Evolutionary conservation across 208 protist genomes (phyloP).

Genomic region (Herpetomonas tarakana): DNA sequence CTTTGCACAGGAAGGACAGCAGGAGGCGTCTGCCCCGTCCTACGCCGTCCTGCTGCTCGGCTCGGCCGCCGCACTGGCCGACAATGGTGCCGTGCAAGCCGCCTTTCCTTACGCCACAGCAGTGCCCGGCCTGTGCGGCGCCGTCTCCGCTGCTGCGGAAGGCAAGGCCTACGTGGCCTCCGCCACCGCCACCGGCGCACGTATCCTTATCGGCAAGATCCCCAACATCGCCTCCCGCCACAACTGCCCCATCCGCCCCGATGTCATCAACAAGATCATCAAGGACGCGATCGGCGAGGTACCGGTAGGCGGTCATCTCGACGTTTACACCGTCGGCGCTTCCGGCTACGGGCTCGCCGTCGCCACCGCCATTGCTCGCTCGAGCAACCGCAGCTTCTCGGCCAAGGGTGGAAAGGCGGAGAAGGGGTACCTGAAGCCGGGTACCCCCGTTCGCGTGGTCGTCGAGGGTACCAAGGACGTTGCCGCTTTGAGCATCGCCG

Average conservation of each 20-base stretch:
- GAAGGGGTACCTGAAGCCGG: slow-evolving; percentile 35
- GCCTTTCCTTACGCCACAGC: slow-evolving; percentile 8
- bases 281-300: slow-evolving; percentile 32
- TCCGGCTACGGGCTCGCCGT: slow-evolving; percentile 33
- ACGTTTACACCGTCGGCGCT: slow-evolving; percentile 56
- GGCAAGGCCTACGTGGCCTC: slow-evolving; percentile 18
- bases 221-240: slow-evolving; percentile 55
- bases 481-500: slow-evolving; percentile 16
- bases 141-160: slow-evolving; percentile 11
- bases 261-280: slow-evolving; percentile 46
- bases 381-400: slow-evolving; percentile 52
- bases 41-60: slow-evolving; percentile 58
- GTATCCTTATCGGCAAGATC: slow-evolving; percentile 47
- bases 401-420: slow-evolving; percentile 54
- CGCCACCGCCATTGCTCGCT: slow-evolving; percentile 48
- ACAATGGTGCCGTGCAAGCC: not conserved
- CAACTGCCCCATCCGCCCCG: slow-evolving; percentile 70
- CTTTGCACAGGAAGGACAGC: slow-evolving; percentile 15
- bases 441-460: slow-evolving; percentile 36
- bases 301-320: slow-evolving; percentile 17
- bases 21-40: not conserved
- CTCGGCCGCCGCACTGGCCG: slow-evolving; percentile 22
- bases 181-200: slow-evolving; percentile 15
- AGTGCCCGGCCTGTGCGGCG: slow-evolving; percentile 7
- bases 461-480: slow-evolving; percentile 23